Conservation (phyloP, 176 grass and related monocot genomes). For the Rhynchospora pubera region DNA sequence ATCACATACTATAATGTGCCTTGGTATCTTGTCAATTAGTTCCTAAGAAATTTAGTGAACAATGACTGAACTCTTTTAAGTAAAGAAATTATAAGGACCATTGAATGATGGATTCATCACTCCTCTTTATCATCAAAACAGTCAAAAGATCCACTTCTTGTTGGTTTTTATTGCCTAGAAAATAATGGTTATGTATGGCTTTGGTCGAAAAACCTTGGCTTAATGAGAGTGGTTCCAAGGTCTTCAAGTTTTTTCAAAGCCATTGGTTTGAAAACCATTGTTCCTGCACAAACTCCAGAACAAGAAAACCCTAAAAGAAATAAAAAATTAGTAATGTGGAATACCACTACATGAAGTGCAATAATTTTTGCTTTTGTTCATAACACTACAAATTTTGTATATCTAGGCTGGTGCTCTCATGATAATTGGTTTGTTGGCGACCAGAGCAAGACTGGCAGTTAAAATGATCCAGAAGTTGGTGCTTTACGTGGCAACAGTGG, state of each 20-base stretch:
- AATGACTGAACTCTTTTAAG: background rate
- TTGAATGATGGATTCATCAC: background rate
- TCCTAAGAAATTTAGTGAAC: background rate
- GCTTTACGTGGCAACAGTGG: conserved; percentile 54
- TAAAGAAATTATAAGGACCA: background rate
- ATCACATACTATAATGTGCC: background rate
- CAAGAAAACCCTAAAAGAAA: background rate
- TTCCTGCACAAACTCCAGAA: background rate
- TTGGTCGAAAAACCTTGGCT: background rate
- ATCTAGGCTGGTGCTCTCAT: conserved; percentile 78
- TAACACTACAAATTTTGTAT: conserved; percentile 15
- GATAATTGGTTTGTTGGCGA: conserved; percentile 72
- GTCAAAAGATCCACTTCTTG: background rate
- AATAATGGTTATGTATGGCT: background rate
- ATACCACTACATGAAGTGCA: background rate
- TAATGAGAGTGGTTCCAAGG: background rate
- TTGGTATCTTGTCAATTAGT: background rate
- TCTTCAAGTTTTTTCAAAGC: background rate
- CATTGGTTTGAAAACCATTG: background rate
- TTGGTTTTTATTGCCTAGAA: background rate
- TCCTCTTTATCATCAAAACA: background rate
- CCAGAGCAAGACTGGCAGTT: conserved; percentile 47
- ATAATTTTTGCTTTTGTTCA: background rate
- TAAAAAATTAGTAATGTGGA: background rate
- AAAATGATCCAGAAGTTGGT: conserved; percentile 82